Evolutionary conservation across 208 protist species (phyloP), one percentile per base, ranked within the genome.

Genomic region (Phytomonas francai): DNA sequence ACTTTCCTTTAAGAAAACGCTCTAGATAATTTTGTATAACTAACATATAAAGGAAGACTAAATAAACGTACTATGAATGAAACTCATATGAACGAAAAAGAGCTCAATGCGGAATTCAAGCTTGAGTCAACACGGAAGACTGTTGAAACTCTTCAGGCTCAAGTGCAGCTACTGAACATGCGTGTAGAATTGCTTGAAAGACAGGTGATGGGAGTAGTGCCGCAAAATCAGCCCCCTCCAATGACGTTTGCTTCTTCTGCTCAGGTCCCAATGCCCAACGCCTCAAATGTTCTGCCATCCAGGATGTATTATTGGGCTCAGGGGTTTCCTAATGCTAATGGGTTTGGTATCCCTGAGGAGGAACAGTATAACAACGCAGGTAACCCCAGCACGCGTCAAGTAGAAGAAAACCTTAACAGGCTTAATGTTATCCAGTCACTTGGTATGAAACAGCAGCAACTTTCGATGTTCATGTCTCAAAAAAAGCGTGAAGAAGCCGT

Each of bases 141-240:
- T 12, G 56, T 82, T 30, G 77, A 78, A 25, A 62, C 56, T 9
- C 67, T 82, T 51, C 66, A 76, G 54, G 70, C 34, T 56, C 72
- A 80, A 9, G 64, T 78, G 65, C 67, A 75, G 56, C 28, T 78
- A 60, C 68, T 84, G 57, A 60, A 68, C 58, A 71, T 81, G 72
- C 79, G 79, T 9, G 75, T 84, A 25, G 79, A 84, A 28, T 65
- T 66, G 32, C 68, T 84, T 34, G 76, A 84, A 54, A 42, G 67
- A 51, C 71, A 81, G 62, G 60, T 77, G 34, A 45, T 62, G 39
- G 71, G 74, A 59, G 6, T 0, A 0, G 19, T 19, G 45, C 45
- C 11, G 22, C 45, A 54, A 54, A 54, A 54, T 25, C 45, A 19
- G 22, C 11, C 45, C 45, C 25, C 45, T 2, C 19, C 45, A 7